Evolutionary conservation across 306 rosid species (phyloP).

Genomic region (Senna siamea): DNA sequence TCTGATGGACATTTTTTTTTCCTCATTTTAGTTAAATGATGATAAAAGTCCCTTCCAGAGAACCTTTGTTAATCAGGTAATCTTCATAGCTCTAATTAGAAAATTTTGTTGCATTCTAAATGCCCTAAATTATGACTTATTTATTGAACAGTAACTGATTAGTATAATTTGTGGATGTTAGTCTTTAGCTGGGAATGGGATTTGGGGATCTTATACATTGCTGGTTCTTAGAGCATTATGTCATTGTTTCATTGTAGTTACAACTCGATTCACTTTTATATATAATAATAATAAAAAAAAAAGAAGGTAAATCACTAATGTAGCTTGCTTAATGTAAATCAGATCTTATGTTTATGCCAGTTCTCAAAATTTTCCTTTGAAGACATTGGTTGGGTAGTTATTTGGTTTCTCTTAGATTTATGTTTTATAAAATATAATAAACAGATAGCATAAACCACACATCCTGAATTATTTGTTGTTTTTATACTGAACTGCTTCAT

Average conservation of each 20-base stretch:
- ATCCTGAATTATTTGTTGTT: background rate
- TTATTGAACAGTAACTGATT: constrained; percentile 1
- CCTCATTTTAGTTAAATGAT: constrained; percentile 68
- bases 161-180: background rate
- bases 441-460: no score
- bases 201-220: constrained; percentile 14
- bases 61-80: constrained; percentile 89
- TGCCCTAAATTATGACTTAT: constrained; percentile 14
- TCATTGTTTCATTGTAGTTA: background rate
- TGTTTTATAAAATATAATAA: no score
- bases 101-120: constrained; percentile 15
- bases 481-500: background rate
- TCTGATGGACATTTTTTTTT: constrained; percentile 36
- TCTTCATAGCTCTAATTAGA: constrained; percentile 22
- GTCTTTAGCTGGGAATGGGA: background rate
- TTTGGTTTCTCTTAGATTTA: background rate
- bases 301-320: background rate
- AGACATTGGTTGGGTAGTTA: background rate
- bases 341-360: constrained; percentile 1
- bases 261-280: background rate
- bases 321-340: constrained; percentile 5
- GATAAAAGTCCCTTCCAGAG: constrained; percentile 91
- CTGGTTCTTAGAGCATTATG: constrained; percentile 5
- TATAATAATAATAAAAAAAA: background rate
- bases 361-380: constrained; percentile 16